phyloP scores from a whole-genome alignment of 371 early-diverging fungal genomes.

The Entomophthora muscae region DNA sequence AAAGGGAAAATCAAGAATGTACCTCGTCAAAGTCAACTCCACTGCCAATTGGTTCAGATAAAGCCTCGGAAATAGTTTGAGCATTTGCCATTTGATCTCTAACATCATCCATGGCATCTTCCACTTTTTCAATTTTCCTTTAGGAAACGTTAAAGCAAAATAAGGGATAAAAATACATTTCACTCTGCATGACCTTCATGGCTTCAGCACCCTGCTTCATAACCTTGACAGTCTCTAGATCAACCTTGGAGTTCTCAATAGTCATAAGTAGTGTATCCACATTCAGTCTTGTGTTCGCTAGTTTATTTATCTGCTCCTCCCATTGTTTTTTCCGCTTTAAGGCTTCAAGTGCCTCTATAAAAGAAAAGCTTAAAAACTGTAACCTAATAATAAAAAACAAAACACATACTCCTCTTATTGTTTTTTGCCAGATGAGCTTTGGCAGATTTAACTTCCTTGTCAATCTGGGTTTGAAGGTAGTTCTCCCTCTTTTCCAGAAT shows the following conservation, averaged over 20 bases:
- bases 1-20: slow-evolving; percentile 3
- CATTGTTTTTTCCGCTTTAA: slow-evolving; percentile 83
- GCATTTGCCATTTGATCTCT: slow-evolving; percentile 93
- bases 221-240: slow-evolving; percentile 87
- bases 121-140: slow-evolving; percentile 89
- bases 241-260: slow-evolving; percentile 91
- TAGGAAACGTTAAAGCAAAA: slow-evolving; percentile 4
- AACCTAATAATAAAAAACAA: background rate
- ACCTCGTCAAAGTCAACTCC: slow-evolving; percentile 83
- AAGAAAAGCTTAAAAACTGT: background rate
- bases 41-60: slow-evolving; percentile 70
- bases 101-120: slow-evolving; percentile 91
- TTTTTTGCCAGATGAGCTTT: slow-evolving; percentile 84
- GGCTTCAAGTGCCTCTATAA: slow-evolving; percentile 63
- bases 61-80: slow-evolving; percentile 86
- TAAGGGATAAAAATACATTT: slow-evolving; percentile 37
- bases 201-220: slow-evolving; percentile 89
- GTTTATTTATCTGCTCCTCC: slow-evolving; percentile 74
- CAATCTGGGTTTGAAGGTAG: slow-evolving; percentile 70
- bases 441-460: slow-evolving; percentile 73
- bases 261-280: slow-evolving; percentile 91
- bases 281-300: slow-evolving; percentile 75
- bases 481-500: slow-evolving; percentile 90
- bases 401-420: slow-evolving; percentile 59
- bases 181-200: slow-evolving; percentile 84